Evolutionary conservation across 1,284 basidiomycete genomes (phyloP).

Genomic region (Cutaneotrichosporon cyanovorans): DNA sequence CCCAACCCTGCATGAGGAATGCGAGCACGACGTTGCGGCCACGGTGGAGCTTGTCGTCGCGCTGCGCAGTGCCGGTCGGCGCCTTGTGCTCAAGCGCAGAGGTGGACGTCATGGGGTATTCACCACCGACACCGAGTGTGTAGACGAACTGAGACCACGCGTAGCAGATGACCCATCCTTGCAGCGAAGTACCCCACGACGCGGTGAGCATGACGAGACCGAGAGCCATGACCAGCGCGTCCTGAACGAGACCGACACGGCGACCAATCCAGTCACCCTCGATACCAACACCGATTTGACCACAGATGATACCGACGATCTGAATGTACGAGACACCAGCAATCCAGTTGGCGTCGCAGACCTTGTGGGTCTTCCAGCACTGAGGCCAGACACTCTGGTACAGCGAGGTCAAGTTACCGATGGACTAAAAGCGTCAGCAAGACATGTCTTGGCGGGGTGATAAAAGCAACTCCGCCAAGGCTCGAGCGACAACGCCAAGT

Average conservation of each 20-base stretch:
- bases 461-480: too few relatives aligned
- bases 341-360: constrained; percentile 49
- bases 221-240: constrained; percentile 45
- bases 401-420: constrained; percentile 50
- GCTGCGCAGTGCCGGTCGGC: constrained; percentile 40
- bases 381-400: constrained; percentile 50
- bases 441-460: too few relatives aligned
- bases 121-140: constrained; percentile 50
- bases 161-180: constrained; percentile 54
- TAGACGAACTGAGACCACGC: constrained; percentile 50
- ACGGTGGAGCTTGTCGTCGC: constrained; percentile 52
- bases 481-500: not conserved
- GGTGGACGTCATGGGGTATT: constrained; percentile 54
- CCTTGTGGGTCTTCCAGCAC: constrained; percentile 48
- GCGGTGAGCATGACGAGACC: constrained; percentile 52
- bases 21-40: constrained; percentile 52
- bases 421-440: too few relatives aligned
- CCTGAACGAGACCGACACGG: constrained; percentile 49
- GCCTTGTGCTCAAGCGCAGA: constrained; percentile 49
- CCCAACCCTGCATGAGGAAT: constrained; percentile 53
- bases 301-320: constrained; percentile 50
- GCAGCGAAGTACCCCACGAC: constrained; percentile 50
- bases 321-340: constrained; percentile 40
- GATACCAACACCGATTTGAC: constrained; percentile 52
- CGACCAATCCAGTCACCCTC: constrained; percentile 55